These are phyloP conservation scores for Cryphonectria parasitica DNA, from an alignment of 2,329 filamentous ascomycete genomes.

Conservation along the genomic window DNA sequence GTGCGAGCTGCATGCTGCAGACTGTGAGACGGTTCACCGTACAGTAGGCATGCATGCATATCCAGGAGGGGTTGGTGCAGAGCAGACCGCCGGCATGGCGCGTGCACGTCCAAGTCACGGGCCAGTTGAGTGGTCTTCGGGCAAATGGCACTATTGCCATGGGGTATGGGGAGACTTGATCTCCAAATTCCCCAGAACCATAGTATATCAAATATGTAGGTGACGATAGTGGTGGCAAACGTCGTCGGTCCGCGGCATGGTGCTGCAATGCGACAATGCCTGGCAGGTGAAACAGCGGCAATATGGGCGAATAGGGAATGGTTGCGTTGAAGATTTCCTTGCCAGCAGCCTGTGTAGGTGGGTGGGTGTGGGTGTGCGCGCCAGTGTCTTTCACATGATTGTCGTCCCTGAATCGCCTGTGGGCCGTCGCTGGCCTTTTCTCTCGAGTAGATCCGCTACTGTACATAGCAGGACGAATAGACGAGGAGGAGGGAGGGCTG, in stretches of 20 bases:
- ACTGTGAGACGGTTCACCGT: conserved; percentile 13
- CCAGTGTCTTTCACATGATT: background rate
- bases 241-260: background rate
- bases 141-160: background rate
- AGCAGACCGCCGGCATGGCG: conserved; percentile 11
- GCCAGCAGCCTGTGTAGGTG: background rate
- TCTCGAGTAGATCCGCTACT: background rate
- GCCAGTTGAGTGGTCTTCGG: background rate
- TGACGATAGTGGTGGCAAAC: background rate
- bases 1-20: background rate
- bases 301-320: background rate
- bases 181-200: background rate
- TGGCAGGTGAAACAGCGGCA: conserved; percentile 1
- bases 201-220: background rate
- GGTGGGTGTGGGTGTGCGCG: background rate
- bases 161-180: background rate
- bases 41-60: conserved; percentile 4
- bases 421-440: background rate
- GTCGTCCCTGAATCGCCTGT: background rate
- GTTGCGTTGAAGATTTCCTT: background rate
- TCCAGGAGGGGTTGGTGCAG: conserved; percentile 5
- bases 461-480: background rate
- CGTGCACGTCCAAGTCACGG: background rate
- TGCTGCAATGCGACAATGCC: background rate
- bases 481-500: background rate